Percentiles rank a stretch among this genome's conserved stretches.
Conservation (phyloP, 2,329 filamentous ascomycete species). For the Pyricularia sp. region DNA sequence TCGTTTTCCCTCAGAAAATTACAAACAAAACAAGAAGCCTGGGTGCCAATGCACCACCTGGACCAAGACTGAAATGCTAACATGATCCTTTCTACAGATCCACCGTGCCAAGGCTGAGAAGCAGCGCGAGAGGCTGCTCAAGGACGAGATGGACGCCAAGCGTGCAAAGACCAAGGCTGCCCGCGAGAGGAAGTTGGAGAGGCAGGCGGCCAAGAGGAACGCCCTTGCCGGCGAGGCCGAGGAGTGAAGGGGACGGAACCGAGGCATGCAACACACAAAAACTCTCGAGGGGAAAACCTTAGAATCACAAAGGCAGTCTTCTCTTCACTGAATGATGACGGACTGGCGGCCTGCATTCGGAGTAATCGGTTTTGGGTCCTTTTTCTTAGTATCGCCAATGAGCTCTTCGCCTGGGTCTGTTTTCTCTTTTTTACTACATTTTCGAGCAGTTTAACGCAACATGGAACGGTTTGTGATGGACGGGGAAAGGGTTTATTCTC, state of each 20-base stretch:
- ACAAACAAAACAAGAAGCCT: no score
- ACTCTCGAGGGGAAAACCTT: slow-evolving; percentile 2
- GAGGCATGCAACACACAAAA: slow-evolving; percentile 3
- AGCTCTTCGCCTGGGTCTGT: slow-evolving; percentile 6
- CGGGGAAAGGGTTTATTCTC: slow-evolving; percentile 19
- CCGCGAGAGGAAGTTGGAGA: slow-evolving; percentile 94
- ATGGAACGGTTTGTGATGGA: slow-evolving; percentile 1
- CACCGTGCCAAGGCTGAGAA: slow-evolving; percentile 99
- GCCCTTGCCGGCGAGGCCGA: slow-evolving; percentile 64
- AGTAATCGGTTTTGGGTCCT: slow-evolving; percentile 44
- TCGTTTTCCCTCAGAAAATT: no score
- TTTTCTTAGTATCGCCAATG: slow-evolving; percentile 14
- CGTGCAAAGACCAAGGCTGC: slow-evolving; percentile 99
- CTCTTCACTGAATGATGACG: slow-evolving; percentile 31
- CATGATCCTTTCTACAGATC: slow-evolving; percentile 51
- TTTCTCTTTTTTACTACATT: slow-evolving; percentile 1
- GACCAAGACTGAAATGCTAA: not conserved
- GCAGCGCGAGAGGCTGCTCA: slow-evolving; percentile 84
- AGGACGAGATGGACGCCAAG: slow-evolving; percentile 99
- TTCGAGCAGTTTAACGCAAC: slow-evolving; percentile 1
- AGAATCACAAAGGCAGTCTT: slow-evolving; percentile 4
- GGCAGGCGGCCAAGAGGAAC: slow-evolving; percentile 79
- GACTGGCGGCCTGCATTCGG: slow-evolving; percentile 37
- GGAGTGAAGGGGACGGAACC: slow-evolving; percentile 25
- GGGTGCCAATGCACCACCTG: not conserved